Evolutionary conservation across 441 rosid genomes (phyloP).

Genomic region (Euphorbia celastroides): DNA sequence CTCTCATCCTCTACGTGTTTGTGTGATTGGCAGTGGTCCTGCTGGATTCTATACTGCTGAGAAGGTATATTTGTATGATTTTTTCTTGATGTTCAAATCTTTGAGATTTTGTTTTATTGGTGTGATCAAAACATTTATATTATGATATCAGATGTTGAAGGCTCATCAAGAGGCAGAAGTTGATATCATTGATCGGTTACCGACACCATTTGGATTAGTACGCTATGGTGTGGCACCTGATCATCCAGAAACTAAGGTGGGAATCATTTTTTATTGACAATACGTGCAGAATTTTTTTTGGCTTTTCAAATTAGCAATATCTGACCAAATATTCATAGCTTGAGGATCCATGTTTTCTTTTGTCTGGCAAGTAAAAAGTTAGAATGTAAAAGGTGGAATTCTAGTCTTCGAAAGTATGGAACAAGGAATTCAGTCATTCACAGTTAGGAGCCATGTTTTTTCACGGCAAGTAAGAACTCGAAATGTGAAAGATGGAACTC

Average conservation of each 20-base stretch:
- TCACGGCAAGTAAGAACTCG: background rate
- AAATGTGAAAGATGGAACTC: background rate
- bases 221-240: conserved; percentile 95
- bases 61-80: conserved; percentile 37
- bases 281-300: background rate
- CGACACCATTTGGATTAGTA: conserved; percentile 87
- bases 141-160: conserved; percentile 53
- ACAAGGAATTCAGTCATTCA: too few relatives aligned
- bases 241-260: conserved; percentile 92
- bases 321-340: background rate
- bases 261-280: background rate
- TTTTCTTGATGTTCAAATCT: background rate
- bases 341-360: background rate
- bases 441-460: too few relatives aligned
- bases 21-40: conserved; percentile 93
- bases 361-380: too few relatives aligned
- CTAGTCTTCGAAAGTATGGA: too few relatives aligned
- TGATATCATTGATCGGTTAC: conserved; percentile 84
- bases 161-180: conserved; percentile 53
- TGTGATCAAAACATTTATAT: background rate
- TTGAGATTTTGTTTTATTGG: background rate
- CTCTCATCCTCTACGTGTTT: conserved; percentile 56
- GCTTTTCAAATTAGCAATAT: background rate
- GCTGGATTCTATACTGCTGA: conserved; percentile 94
- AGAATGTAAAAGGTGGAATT: too few relatives aligned